Base-by-base conservation (phyloP, 495 filamentous ascomycete genomes). In the Daldinia childiae region DNA sequence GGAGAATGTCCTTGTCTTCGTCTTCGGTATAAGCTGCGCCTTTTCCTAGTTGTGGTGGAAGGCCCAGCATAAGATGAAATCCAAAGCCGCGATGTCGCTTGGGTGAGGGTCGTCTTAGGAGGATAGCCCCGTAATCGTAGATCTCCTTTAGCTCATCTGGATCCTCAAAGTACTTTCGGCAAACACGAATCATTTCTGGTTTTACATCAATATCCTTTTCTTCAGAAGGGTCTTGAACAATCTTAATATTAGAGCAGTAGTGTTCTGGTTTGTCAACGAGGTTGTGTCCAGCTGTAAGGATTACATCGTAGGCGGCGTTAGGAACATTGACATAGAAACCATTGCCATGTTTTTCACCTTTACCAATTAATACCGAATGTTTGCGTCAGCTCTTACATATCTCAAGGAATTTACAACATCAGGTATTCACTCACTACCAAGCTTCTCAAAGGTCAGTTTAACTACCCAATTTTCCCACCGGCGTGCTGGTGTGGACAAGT, bases 261-360 rank as follows among this genome's bases (percentile, higher is more conserved):
- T 64, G 50, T 21, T 39, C 11, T 11, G 36, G 32, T 15, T 38
- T 34, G 4, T 71, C 64, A 26, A 74, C 69, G 34, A 74, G 69
- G 19, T 74, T 70, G 26, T 74, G 72, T 14, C 62, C 72, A 19
- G 72, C 72, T 45, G 72, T 74, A 26, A 71, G 27, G 29, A 74
- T 68, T n/a, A 74, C 58, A 34, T 74, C 72, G 14, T 41, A 64
- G 1, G 68, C 62, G 48, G 74, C 52, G 63, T 74, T 69, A 61
- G 74, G 78, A 69, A 77, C 69, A 66, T 79, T 78, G 61, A 79
- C 64, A 51, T 77, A 77, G 71, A 79, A 79, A 34, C 79, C 80
- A 24, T 39, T 72, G 3, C 69, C 69, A 19, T 72, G 52, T 7
- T 59, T 63, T 29, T 58, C 63, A 3, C n/a, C 69, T 72, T 32